Evolutionary conservation across 441 rosid species (phyloP), one percentile per base, ranked within the genome.

Genomic region (Jatropha multifida): DNA sequence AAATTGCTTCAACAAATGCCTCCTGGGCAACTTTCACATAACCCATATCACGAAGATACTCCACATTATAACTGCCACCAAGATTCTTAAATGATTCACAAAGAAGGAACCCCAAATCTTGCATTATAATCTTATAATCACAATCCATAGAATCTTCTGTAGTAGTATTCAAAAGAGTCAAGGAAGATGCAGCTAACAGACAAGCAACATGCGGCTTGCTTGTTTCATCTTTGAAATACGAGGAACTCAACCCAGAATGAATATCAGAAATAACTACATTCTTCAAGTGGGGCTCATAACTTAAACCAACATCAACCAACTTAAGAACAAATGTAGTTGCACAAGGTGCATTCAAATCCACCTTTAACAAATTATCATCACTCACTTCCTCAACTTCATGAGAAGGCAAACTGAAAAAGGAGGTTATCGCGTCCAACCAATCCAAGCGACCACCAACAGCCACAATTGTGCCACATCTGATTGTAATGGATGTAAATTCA

Each of bases 391-490:
- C 83, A 55, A 78, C 65, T 78, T 85, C 84, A 58, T 81, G 71
- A 68, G 88, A 82, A 9, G 92, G 85, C 83, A 79, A 71, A 66
- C 79, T 82, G 81, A 97, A 93, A 81, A 94, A 94, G 65, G 98
- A 97, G 65, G 76, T 74, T 83, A 88, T 83, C 59, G 85, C 87
- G 77, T 86, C 91, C 70, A 97, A 78, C 99, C 99, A 97, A 86
- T 97, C 98, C 83, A 94, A 79, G 74, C 98, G 98, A 63, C 98
- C 99, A 76, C 98, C 97, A 54, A 84, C 82, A 3, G 98, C 98
- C 70, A 93, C 88, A 83, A 97, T 72, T 14, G 99, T 97, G 81
- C 90, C 83, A 79, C 99, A 90, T 82, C 95, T 86, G 79, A 86
- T 74, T 78, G 87, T 82, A 81, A 97, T 71, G 69, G 94, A 87